phyloP scores from a whole-genome alignment of 2,329 filamentous ascomycete species.

The Phialophora verrucosa region DNA sequence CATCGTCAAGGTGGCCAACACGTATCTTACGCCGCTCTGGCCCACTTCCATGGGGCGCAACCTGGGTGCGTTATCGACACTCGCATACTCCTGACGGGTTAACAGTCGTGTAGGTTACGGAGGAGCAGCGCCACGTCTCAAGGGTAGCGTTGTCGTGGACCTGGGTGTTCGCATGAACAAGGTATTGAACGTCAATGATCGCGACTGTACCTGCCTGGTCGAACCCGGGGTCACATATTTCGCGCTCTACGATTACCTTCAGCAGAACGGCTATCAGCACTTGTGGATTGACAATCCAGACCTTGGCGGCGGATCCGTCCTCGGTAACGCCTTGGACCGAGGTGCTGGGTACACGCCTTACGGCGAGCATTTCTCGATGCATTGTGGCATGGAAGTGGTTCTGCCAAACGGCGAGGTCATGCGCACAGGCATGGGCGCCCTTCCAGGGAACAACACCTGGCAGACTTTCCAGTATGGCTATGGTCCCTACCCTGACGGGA shows the following conservation, averaged over 20 bases:
- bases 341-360: constrained; percentile 46
- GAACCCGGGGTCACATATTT: constrained; percentile 55
- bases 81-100: not conserved
- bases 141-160: constrained; percentile 54
- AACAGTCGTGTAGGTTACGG: constrained; percentile 50
- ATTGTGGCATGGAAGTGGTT: constrained; percentile 54
- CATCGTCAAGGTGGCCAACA: constrained; percentile 43
- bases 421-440: constrained; percentile 50
- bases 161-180: constrained; percentile 45
- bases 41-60: constrained; percentile 51
- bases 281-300: constrained; percentile 57
- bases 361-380: constrained; percentile 53
- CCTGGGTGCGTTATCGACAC: constrained; percentile 35
- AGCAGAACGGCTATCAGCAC: constrained; percentile 44
- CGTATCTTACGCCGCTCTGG: constrained; percentile 44
- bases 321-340: constrained; percentile 57
- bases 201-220: constrained; percentile 43
- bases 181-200: constrained; percentile 43
- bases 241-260: constrained; percentile 52
- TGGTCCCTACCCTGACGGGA: constrained; percentile 21
- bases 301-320: constrained; percentile 56
- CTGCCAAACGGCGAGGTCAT: constrained; percentile 48
- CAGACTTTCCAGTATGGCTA: constrained; percentile 26
- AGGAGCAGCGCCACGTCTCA: constrained; percentile 54
- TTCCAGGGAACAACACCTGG: constrained; percentile 27